A percentile compares a stretch with the other conserved stretches of the same genome.
These are phyloP conservation scores for Gyrodon lividus DNA, from an alignment of 768 basidiomycete species.

Conservation along the genomic window DNA sequence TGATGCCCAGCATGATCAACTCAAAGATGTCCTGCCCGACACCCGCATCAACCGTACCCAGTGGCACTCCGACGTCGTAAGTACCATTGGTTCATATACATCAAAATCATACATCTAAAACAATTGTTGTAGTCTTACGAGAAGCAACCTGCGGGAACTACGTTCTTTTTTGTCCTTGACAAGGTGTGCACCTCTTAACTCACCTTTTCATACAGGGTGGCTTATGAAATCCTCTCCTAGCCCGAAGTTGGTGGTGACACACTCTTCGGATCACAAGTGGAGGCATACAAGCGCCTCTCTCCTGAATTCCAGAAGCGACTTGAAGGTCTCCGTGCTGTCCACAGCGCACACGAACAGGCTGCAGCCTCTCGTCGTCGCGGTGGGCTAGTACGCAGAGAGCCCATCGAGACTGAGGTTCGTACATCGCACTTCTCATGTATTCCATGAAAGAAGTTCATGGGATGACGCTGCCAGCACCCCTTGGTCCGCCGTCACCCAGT, in stretches of 20 bases:
- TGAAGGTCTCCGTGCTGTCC: slow-evolving; percentile 55
- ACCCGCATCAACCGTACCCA: slow-evolving; percentile 42
- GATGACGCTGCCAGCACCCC: slow-evolving; percentile 39
- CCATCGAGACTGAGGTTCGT: slow-evolving; percentile 44
- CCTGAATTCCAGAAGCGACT: slow-evolving; percentile 56
- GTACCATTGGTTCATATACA: slow-evolving; percentile 12
- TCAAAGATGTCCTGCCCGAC: slow-evolving; percentile 42
- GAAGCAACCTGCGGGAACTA: slow-evolving; percentile 53
- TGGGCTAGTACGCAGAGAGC: slow-evolving; percentile 50
- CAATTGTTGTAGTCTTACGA: slow-evolving; percentile 50
- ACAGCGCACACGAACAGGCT: slow-evolving; percentile 53
- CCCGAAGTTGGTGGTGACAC: slow-evolving; percentile 48
- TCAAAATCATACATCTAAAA: not conserved
- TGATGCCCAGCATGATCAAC: slow-evolving; percentile 41
- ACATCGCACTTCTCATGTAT: not conserved
- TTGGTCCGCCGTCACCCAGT: slow-evolving; percentile 58
- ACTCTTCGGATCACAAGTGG: slow-evolving; percentile 55
- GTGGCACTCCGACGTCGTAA: slow-evolving; percentile 58
- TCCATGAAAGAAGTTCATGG: not conserved
- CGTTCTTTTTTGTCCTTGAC: slow-evolving; percentile 57
- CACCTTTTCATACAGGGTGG: too few relatives aligned
- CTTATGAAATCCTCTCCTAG: slow-evolving; percentile 23
- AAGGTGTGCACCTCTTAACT: slow-evolving; percentile 25
- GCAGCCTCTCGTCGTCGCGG: slow-evolving; percentile 43
- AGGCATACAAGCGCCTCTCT: slow-evolving; percentile 59